Evolutionary conservation across 306 rosid species (phyloP), one percentile per base, ranked within the genome.

Genomic region (Malus fusca): DNA sequence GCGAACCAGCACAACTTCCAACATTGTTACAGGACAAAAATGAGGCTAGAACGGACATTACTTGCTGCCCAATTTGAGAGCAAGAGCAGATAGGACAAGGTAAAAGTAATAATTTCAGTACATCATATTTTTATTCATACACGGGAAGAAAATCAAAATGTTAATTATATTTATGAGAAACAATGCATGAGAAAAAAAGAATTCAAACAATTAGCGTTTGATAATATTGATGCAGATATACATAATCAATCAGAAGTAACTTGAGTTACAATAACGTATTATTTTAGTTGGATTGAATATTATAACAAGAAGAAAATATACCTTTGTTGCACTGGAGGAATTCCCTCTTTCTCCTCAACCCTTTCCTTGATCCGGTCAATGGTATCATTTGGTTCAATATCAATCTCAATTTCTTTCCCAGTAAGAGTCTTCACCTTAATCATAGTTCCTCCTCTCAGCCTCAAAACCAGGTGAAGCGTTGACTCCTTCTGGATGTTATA

Each of bases 251-350:
- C 35, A 56, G 76, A 56, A 43, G 59, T 56, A 55, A 70, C 15
- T 56, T 19, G 43, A 28, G 42, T 53, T 30, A 19, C 3, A 37
- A 31, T 15, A 56, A 22, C 40, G 6, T 9, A 2, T 37, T n/a
- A 21, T 1, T 31, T 69, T 10, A 51, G 33, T 55, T 22, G 23
- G 12, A 71, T 1, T 18, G 28, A 21, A 53, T 6, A 33, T 31
- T 22, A 69, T 30, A 52, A 37, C 14, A 35, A 56, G 11, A 23
- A 13, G 4, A 14, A 72, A 5, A 33, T 6, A 26, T 14, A 95
- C 99, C 99, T 92, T 80, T 95, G 98, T 85, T 92, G 99, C 80
- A 95, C 96, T 5, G 99, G 99, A 68, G 99, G 99, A 82, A 95
- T 95, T 60, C 99, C 99, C 72, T 95, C 99, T 68, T 95, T 95